phyloP scores from a whole-genome alignment of 225 moss, liverwort and hornwort genomes.

The Antitrichia curtipendula region DNA sequence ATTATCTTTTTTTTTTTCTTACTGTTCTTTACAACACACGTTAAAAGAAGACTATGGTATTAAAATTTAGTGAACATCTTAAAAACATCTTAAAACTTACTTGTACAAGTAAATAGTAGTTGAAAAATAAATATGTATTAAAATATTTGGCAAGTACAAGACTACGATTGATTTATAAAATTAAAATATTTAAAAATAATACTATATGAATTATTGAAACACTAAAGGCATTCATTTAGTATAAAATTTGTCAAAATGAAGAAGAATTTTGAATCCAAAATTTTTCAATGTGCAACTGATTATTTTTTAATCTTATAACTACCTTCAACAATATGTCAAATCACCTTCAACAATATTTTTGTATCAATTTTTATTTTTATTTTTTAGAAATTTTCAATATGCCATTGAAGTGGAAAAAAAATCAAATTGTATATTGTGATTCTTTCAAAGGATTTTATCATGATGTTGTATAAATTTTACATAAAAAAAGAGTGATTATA shows the following conservation, averaged over 20 bases:
- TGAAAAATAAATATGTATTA: too few species aligned
- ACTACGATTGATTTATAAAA: neutral
- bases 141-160: neutral
- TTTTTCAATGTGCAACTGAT: neutral
- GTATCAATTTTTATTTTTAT: too few species aligned
- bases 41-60: fast-evolving
- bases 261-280: neutral
- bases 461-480: neutral
- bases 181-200: too few species aligned
- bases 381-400: neutral
- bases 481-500: neutral
- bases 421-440: too few species aligned
- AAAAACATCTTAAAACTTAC: neutral
- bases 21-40: neutral
- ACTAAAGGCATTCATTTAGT: neutral
- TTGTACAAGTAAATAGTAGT: neutral
- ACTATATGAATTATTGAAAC: neutral
- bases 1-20: fast-evolving
- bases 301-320: neutral
- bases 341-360: neutral
- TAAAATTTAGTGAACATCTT: too few species aligned
- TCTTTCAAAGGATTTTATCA: neutral
- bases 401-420: neutral
- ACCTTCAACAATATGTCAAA: neutral
- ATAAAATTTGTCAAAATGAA: neutral